These are phyloP conservation scores for Microdochium paspali DNA, from an alignment of 2,329 filamentous ascomycete species.

Conservation along the genomic window DNA sequence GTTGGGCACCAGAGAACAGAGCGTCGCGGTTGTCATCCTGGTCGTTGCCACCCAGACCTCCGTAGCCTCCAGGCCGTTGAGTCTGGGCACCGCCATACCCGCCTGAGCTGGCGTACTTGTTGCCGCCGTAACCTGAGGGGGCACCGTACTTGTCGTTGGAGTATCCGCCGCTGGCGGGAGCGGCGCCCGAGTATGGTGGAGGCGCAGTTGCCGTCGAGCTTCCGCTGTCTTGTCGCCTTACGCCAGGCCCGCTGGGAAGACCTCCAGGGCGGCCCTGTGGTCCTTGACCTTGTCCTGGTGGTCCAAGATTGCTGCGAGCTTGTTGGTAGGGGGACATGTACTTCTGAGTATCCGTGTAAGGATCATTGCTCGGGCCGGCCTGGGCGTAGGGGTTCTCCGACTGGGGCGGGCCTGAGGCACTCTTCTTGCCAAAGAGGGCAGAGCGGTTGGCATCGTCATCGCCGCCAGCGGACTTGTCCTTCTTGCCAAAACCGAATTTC, in stretches of 20 bases:
- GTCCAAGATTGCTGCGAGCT: slow-evolving; percentile 24
- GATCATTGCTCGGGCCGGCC: slow-evolving; percentile 33
- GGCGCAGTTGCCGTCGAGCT: slow-evolving; percentile 19
- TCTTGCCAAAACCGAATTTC: slow-evolving; percentile 47
- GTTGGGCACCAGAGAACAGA: slow-evolving; percentile 38
- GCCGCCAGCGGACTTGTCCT: slow-evolving; percentile 36
- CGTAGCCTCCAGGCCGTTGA: slow-evolving; percentile 49
- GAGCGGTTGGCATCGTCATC: slow-evolving; percentile 37
- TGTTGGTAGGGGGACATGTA: slow-evolving; percentile 36
- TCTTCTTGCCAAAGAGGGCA: slow-evolving; percentile 46
- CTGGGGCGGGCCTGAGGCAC: slow-evolving; percentile 32
- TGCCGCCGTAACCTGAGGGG: slow-evolving; percentile 39
- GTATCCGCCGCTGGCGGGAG: slow-evolving; percentile 32
- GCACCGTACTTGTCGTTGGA: slow-evolving; percentile 44
- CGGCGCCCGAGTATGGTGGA: slow-evolving; percentile 21
- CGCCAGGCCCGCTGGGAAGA: slow-evolving; percentile 24
- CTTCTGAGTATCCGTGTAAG: slow-evolving; percentile 42
- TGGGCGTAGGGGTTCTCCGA: slow-evolving; percentile 51
- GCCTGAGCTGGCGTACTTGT: slow-evolving; percentile 37
- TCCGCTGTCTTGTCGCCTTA: slow-evolving; percentile 12
- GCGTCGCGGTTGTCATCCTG: slow-evolving; percentile 50
- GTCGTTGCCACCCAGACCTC: slow-evolving; percentile 41
- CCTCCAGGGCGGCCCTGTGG: slow-evolving; percentile 18
- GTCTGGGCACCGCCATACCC: slow-evolving; percentile 18
- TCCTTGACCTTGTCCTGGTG: slow-evolving; percentile 11